Percentiles rank a stretch among this genome's conserved stretches.
Evolutionary conservation across 1,139 yeast species (phyloP).

Genomic region (Geotrichum bryndzae): DNA sequence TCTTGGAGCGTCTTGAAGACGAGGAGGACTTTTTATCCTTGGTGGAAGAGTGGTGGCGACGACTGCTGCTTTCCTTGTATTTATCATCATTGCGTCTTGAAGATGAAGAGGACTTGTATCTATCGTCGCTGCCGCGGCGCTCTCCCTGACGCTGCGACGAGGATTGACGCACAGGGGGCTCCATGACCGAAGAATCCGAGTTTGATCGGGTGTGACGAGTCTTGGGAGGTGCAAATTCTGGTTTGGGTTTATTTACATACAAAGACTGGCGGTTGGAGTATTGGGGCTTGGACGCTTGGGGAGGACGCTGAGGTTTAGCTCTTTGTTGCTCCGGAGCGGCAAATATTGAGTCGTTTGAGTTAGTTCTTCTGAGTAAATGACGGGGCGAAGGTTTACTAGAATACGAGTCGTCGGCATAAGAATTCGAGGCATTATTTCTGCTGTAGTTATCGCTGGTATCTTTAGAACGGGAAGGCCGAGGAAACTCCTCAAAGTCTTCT

Average conservation of each 20-base stretch:
- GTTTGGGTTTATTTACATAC: background rate
- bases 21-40: slow-evolving; percentile 6
- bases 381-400: slow-evolving; percentile 3
- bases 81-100: slow-evolving; percentile 3
- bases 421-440: background rate
- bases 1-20: slow-evolving; percentile 32
- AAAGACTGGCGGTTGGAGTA: slow-evolving; percentile 2
- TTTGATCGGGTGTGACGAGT: slow-evolving; percentile 23
- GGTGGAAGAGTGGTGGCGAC: slow-evolving; percentile 2
- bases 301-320: slow-evolving; percentile 5
- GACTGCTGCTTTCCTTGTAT: slow-evolving; percentile 2
- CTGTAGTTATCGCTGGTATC: background rate
- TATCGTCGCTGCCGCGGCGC: slow-evolving; percentile 10
- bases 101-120: slow-evolving; percentile 1
- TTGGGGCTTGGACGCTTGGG: slow-evolving; percentile 6
- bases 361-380: slow-evolving; percentile 11
- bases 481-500: slow-evolving; percentile 4
- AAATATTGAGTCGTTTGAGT: slow-evolving; percentile 16
- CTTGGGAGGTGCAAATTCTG: background rate
- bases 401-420: background rate
- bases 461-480: background rate
- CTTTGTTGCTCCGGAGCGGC: slow-evolving; percentile 9
- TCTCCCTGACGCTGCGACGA: slow-evolving; percentile 9
- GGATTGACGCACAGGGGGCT: slow-evolving; percentile 17
- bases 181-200: slow-evolving; percentile 29